Conservation (phyloP, 805 yeast species). For the Metschnikowia orientalis region DNA sequence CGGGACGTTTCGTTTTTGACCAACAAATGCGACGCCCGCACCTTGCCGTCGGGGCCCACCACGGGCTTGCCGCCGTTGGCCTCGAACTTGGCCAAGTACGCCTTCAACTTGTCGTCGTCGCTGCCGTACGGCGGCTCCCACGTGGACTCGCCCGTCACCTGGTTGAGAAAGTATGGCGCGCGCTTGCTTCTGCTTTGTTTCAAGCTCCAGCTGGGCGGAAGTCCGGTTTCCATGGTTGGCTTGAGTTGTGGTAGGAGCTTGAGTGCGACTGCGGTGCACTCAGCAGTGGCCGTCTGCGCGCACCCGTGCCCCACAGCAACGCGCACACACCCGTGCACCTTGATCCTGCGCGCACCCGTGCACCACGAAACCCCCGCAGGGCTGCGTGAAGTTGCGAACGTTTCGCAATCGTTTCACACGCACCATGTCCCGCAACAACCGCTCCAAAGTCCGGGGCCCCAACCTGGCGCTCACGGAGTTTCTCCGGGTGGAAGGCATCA, state of each 20-base stretch:
- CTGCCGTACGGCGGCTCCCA: slow-evolving; percentile 94
- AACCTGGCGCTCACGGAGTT: slow-evolving; percentile 90
- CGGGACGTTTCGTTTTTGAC: slow-evolving; percentile 81
- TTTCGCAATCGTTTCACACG: no score
- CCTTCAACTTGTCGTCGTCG: slow-evolving; percentile 53
- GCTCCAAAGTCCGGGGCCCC: slow-evolving; percentile 47
- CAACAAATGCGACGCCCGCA: slow-evolving; percentile 76
- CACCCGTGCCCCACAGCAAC: no score
- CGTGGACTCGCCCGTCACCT: slow-evolving; percentile 62
- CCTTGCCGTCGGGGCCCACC: slow-evolving; percentile 45
- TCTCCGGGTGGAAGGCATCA: slow-evolving; percentile 83
- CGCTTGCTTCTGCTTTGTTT: slow-evolving; percentile 73
- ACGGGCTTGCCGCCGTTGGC: slow-evolving; percentile 28
- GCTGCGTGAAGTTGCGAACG: no score
- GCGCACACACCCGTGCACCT: no score
- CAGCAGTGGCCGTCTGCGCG: no score
- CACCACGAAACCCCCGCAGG: no score
- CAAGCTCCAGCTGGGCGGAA: slow-evolving; percentile 83
- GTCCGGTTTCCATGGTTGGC: slow-evolving; percentile 52
- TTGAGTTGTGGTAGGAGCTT: not conserved
- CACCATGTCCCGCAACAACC: slow-evolving; percentile 5
- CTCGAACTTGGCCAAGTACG: slow-evolving; percentile 46
- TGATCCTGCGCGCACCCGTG: no score
- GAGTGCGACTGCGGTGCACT: no score
- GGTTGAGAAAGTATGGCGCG: slow-evolving; percentile 78